Percentiles rank a stretch among this genome's conserved stretches.
Conservation (phyloP, 75 land plant species). For the Gnetum montanum region DNA sequence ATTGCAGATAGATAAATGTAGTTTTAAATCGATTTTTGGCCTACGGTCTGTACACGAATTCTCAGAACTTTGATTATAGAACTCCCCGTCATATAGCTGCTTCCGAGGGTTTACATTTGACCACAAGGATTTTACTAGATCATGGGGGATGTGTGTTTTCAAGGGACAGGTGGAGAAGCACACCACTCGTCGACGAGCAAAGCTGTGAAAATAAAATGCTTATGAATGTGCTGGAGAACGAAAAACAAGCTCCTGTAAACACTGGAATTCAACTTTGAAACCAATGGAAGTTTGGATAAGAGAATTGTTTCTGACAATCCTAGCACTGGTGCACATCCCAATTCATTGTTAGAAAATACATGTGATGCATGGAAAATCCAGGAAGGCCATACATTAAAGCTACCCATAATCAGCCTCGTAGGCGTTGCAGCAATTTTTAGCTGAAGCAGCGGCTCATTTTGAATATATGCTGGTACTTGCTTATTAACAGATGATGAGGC, state of each 20-base stretch:
- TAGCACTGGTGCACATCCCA: no score
- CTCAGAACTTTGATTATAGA: slow-evolving; percentile 19
- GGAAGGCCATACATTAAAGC: slow-evolving; percentile 22
- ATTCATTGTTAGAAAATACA: no score
- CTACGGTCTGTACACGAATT: slow-evolving; percentile 31
- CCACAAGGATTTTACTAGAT: slow-evolving; percentile 17
- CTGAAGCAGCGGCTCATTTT: slow-evolving; percentile 9
- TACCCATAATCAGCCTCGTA: slow-evolving; percentile 8
- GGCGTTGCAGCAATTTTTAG: slow-evolving; percentile 6
- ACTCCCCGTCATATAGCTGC: slow-evolving; percentile 41
- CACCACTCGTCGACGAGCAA: background rate
- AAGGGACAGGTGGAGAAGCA: slow-evolving; percentile 19
- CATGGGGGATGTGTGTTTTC: slow-evolving; percentile 33
- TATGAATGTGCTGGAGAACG: background rate
- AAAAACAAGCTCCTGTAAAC: background rate
- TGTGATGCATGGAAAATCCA: slow-evolving; percentile 44
- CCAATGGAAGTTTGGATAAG: slow-evolving; percentile 15
- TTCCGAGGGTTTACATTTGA: slow-evolving; percentile 23
- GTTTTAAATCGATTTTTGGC: slow-evolving; percentile 20
- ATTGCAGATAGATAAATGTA: slow-evolving; percentile 20
- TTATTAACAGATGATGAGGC: slow-evolving; percentile 61
- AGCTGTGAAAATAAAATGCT: background rate
- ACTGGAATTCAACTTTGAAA: background rate
- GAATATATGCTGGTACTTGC: slow-evolving; percentile 2
- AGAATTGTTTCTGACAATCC: slow-evolving; percentile 49